Evolutionary conservation across 1,139 yeast species (phyloP).

Genomic region (Taphrina deformans): DNA sequence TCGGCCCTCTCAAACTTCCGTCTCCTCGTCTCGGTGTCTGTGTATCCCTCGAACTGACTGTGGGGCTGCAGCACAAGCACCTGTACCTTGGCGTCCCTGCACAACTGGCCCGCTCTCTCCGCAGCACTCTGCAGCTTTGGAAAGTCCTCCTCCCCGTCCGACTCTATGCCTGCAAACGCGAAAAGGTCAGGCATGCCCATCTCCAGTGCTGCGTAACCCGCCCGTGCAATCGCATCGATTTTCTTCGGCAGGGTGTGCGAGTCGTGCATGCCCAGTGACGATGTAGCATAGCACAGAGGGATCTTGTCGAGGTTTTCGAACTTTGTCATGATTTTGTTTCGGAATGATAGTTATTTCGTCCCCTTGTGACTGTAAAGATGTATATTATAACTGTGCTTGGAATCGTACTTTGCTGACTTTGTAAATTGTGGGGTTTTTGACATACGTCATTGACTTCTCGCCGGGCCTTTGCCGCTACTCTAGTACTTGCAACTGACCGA

Average conservation of each 20-base stretch:
- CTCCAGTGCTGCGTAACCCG: conserved; percentile 21
- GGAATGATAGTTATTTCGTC: too few species aligned
- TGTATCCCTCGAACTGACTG: conserved; percentile 35
- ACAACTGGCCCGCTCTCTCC: conserved; percentile 14
- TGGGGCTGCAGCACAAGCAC: conserved; percentile 35
- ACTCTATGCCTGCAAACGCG: conserved; percentile 11
- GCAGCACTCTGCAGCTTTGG: conserved; percentile 9
- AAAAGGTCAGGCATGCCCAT: conserved; percentile 22
- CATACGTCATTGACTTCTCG: neutral
- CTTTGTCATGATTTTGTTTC: neutral
- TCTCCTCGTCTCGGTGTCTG: conserved; percentile 24
- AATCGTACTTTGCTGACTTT: neutral
- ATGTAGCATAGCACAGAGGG: conserved; percentile 5
- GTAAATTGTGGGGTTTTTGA: neutral
- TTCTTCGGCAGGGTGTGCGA: conserved; percentile 7
- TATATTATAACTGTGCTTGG: too few species aligned
- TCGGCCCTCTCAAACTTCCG: conserved; percentile 30
- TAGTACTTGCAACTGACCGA: too few species aligned
- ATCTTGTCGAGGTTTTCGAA: conserved; percentile 1
- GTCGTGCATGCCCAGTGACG: conserved; percentile 23
- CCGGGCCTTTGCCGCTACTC: too few species aligned
- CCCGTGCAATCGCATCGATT: neutral
- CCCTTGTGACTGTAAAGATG: too few species aligned
- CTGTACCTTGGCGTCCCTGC: conserved; percentile 25
- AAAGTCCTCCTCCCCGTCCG: conserved; percentile 9